These are phyloP conservation scores for Strombidium stylifer DNA, from an alignment of 73 alveolate species.

Conservation along the genomic window DNA sequence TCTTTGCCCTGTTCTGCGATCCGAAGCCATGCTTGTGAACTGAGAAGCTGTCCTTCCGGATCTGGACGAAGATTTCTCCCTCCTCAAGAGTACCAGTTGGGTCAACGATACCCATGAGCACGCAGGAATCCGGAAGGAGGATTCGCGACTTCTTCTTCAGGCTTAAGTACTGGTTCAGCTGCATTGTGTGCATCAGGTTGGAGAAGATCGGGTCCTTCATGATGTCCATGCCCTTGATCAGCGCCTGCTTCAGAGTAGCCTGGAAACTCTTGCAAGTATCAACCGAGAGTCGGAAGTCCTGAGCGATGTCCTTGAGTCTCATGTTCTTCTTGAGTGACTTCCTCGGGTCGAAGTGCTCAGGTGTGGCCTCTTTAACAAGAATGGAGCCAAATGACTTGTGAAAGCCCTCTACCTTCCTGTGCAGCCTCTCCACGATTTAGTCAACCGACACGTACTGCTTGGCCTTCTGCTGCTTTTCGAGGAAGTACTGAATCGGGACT, in stretches of 20 bases:
- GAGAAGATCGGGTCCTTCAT: conserved; percentile 37
- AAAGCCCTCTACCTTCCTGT: conserved; percentile 8
- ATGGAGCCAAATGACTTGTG: too few relatives aligned
- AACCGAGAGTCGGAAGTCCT: conserved; percentile 5
- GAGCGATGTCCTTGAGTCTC: not conserved
- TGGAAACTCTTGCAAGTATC: conserved; percentile 38
- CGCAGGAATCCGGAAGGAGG: conserved; percentile 53
- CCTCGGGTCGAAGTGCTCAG: too few relatives aligned
- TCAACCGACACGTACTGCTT: conserved; percentile 21
- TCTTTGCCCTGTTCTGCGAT: not conserved
- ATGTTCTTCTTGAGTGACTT: too few relatives aligned
- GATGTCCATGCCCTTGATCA: conserved; percentile 11
- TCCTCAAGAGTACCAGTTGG: conserved; percentile 60
- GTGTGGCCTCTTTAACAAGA: too few relatives aligned
- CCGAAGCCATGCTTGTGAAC: too few relatives aligned
- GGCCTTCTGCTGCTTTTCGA: conserved; percentile 28
- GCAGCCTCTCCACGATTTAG: conserved; percentile 1
- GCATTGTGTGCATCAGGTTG: conserved; percentile 25
- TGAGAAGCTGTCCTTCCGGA: conserved; percentile 25
- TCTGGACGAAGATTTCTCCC: conserved; percentile 63
- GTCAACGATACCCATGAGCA: conserved; percentile 83
- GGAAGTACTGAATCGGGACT: conserved; percentile 47
- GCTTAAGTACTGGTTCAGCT: conserved; percentile 4
- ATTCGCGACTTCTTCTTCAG: conserved; percentile 69
- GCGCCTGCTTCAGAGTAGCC: conserved; percentile 8